Conservation (phyloP, 805 yeast genomes). For the Starmerella potacharoeniae region DNA sequence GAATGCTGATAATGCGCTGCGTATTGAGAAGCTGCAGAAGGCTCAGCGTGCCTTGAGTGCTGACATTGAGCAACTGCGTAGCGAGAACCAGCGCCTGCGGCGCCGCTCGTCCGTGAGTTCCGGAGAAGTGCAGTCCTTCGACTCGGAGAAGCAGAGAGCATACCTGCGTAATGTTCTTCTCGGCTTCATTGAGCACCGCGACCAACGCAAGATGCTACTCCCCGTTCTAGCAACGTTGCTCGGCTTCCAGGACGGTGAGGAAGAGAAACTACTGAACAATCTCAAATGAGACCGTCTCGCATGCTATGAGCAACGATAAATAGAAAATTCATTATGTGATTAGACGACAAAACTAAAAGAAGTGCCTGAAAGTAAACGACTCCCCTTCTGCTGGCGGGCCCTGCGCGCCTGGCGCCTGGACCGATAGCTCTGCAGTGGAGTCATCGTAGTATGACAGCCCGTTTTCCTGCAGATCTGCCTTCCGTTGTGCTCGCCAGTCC, state of each 20-base stretch:
- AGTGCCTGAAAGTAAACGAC: neutral
- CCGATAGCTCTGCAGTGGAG: neutral
- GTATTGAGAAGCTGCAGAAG: slow-evolving; percentile 29
- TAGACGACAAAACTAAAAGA: neutral
- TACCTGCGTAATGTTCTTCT: slow-evolving; percentile 82
- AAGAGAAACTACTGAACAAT: slow-evolving; percentile 45
- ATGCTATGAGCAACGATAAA: neutral
- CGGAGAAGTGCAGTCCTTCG: neutral
- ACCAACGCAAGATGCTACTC: slow-evolving; percentile 72
- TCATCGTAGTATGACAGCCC: slow-evolving; percentile 3
- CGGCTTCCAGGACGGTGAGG: slow-evolving; percentile 59
- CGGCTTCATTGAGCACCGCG: slow-evolving; percentile 84
- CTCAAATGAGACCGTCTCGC: slow-evolving; percentile 28
- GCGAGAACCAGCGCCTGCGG: slow-evolving; percentile 17
- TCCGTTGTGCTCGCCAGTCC: slow-evolving; percentile 3
- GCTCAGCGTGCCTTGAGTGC: slow-evolving; percentile 28
- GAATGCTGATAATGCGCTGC: slow-evolving; percentile 29
- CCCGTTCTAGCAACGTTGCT: slow-evolving; percentile 77
- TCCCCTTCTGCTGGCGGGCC: neutral
- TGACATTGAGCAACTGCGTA: slow-evolving; percentile 27
- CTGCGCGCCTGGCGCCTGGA: neutral
- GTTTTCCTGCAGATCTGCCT: neutral
- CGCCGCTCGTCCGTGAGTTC: slow-evolving; percentile 3
- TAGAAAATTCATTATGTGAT: neutral
- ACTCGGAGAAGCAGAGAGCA: slow-evolving; percentile 42